Evolutionary conservation across 208 protist genomes (phyloP), one percentile per base, ranked within the genome.

Genomic region (Trypanosoma congolense): DNA sequence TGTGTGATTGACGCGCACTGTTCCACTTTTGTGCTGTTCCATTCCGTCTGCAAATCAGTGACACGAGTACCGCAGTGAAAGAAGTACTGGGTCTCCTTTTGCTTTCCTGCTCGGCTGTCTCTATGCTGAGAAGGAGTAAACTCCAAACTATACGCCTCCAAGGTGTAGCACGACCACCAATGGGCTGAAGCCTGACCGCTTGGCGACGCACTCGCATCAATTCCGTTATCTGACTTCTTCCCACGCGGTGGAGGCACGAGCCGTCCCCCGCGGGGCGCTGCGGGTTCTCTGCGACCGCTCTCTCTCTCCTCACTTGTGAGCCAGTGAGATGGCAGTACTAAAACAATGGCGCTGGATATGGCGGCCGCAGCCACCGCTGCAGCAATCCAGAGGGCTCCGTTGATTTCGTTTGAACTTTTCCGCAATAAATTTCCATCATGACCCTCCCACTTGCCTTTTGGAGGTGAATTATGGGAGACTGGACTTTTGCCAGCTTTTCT

Each of bases 1-100:
- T 31, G 14, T 1, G 56, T 62, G 21, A 38, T 46, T 8, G 44
- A 48, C 2, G 48, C 42, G 42, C 80, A 87, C 3, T 66, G 65
- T 1, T 50, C 38, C 8, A 64, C 55, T 43, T 79, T 67, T 3
- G 62, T 70, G 14, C 26, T n/a, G n/a, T 66, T 58, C 16, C 52
- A 36, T 40, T 78, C 66, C 4, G 67, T 75, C 3, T 65, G 60
- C 22, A 87, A 38, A 56, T 91, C 80, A 1, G 67, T 55, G 0
- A 91, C 53, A 41, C 83, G 83, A 16, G 73, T 83, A 22, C 83
- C 83, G 54, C 83, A 91, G 28, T 72, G 72, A 44, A 77, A 91
- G 41, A 77, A 66, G 41, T 61, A 63, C 12, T 49, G 28, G 9
- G 35, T 22, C 1, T 3, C 1, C 18, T 26, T 56, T 16, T 41